Base-by-base conservation (phyloP, 2,329 filamentous ascomycete genomes). In the Paraphaeosphaeria minitans region DNA sequence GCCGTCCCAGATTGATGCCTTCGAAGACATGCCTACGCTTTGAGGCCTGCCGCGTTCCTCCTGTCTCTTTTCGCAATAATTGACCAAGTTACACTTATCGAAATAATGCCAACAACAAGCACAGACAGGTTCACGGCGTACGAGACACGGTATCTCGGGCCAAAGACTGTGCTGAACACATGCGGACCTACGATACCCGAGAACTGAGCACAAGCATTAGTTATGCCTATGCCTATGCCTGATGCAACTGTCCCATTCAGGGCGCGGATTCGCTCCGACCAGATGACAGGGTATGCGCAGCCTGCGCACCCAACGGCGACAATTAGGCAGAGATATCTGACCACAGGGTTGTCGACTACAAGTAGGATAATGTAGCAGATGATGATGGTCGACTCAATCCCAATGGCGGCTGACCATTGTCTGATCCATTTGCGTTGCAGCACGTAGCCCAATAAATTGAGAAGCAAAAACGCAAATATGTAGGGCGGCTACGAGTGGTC, bases 161-260 rank as follows among this genome's bases (percentile, higher is more conserved):
- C 65, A 27, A 67, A 67, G 35, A 64, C 39, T 8, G 61, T 67
- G 53, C 63, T 67, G 45, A 64, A 65, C 10, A 67, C 58, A 41
- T 64, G 61, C 5, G 65, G 65, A 42, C 65, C 65, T 3, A 63
- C 63, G n/a, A 65, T 65, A 24, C 65, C 65, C 57, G 59, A 54
- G 37, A 65, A 67, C 27, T 67, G 65, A 13, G 65, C 61, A 35
- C 65, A 67, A 27, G 65, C 65, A 41, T 67, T 65, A 14, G 63
- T 67, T 42, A 67, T 27, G 6, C 65, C 65, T 46, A 65, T 67
- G 7, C 65, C 65, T 16, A 67, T 61, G 13, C 65, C 63, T 5
- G 63, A 65, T 51, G 65, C 63, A 10, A 65, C 63, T 8, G 65
- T 67, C 12, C 65, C 65, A 45, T 67, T 60, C 5, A 67, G 47